A percentile compares a stretch with the other conserved stretches of the same genome.
These are phyloP conservation scores for Nannochloropsis salina DNA, from an alignment of 108 stramenopile genomes.

Conservation along the genomic window DNA sequence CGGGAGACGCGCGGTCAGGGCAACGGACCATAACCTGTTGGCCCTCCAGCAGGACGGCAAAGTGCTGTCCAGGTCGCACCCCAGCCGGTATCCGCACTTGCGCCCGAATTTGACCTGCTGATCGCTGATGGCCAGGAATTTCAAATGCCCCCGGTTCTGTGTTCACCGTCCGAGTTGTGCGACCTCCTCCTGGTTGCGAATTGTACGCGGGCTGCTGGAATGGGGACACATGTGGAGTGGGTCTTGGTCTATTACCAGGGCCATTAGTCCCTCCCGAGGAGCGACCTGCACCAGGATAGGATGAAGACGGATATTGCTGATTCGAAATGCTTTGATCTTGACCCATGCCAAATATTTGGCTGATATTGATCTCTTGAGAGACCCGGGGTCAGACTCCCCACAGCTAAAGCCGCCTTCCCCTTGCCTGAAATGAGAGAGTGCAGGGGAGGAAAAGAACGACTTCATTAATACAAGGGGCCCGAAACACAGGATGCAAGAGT, in stretches of 20 bases:
- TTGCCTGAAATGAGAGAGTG: too few relatives aligned
- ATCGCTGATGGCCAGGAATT: slow-evolving; percentile 5
- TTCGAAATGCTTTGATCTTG: slow-evolving; percentile 12
- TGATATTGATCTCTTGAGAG: too few relatives aligned
- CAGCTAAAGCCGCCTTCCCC: too few relatives aligned
- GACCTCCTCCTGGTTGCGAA: not conserved
- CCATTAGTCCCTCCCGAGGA: not conserved
- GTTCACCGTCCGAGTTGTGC: not conserved
- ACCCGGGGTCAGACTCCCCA: too few relatives aligned
- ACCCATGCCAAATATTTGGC: not conserved
- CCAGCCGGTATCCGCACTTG: slow-evolving; percentile 21
- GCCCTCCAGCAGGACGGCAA: slow-evolving; percentile 17
- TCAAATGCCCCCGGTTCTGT: not conserved
- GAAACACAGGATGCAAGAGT: too few relatives aligned
- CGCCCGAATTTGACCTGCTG: not conserved
- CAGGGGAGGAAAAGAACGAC: too few relatives aligned
- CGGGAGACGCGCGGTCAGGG: slow-evolving; percentile 15
- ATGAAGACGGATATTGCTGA: not conserved
- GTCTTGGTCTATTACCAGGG: not conserved
- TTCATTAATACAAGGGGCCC: too few relatives aligned
- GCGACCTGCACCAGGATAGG: not conserved
- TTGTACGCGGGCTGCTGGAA: not conserved
- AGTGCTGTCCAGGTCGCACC: slow-evolving; percentile 21
- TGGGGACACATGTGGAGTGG: not conserved
- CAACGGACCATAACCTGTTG: slow-evolving; percentile 15